Percentiles rank a stretch among this genome's conserved stretches.
Conservation (phyloP, 2,329 filamentous ascomycete species). For the Trichoderma atrobrunneum region DNA sequence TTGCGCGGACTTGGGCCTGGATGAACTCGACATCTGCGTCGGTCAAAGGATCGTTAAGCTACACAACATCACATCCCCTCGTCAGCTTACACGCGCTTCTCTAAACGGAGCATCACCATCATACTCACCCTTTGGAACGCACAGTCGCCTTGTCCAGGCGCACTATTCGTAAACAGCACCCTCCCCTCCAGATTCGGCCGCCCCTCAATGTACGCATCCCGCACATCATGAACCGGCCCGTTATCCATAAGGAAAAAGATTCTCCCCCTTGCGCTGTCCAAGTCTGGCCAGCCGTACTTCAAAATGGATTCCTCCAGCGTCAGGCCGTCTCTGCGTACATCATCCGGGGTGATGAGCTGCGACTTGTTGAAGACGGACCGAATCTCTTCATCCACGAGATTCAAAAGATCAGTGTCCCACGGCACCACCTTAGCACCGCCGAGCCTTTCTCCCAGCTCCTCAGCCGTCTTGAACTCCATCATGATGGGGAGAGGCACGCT, state of each 20-base stretch:
- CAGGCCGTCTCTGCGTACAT: conserved; percentile 39
- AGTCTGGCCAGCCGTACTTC: conserved; percentile 46
- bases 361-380: conserved; percentile 39
- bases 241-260: conserved; percentile 53
- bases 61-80: too few relatives aligned
- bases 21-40: conserved; percentile 39
- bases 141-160: conserved; percentile 43
- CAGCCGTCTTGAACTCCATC: conserved; percentile 46
- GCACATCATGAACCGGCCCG: conserved; percentile 38
- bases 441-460: conserved; percentile 22
- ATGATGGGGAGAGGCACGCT: conserved; percentile 49
- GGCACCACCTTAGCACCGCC: conserved; percentile 39
- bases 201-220: conserved; percentile 38
- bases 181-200: conserved; percentile 40
- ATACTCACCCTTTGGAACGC: conserved; percentile 43
- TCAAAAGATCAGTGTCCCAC: conserved; percentile 43
- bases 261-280: conserved; percentile 42
- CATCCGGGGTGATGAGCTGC: conserved; percentile 47
- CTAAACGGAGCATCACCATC: background rate
- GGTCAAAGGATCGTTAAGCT: conserved; percentile 44
- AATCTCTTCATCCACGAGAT: conserved; percentile 47
- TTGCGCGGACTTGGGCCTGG: conserved; percentile 42
- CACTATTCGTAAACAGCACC: conserved; percentile 47
- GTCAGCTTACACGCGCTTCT: background rate
- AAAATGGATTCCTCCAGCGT: conserved; percentile 47